Conservation (phyloP, 83 land plant species). For the Picea abies region DNA sequence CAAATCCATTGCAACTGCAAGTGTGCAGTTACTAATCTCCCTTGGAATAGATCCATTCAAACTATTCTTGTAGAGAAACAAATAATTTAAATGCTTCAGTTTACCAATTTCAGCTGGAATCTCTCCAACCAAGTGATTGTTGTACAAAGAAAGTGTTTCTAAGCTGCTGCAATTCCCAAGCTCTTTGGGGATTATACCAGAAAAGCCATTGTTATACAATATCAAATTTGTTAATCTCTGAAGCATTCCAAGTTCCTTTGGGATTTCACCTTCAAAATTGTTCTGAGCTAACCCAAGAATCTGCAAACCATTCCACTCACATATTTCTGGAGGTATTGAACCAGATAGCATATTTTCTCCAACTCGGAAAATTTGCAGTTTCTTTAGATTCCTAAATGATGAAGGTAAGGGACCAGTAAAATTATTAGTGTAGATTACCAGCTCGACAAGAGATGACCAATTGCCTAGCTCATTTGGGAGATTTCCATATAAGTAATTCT, state of each 20-base stretch:
- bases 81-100: slow-evolving; percentile 30
- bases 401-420: slow-evolving; percentile 61
- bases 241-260: slow-evolving; percentile 64
- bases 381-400: slow-evolving; percentile 56
- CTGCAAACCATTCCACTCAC: slow-evolving; percentile 50
- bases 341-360: slow-evolving; percentile 68
- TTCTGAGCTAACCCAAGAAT: slow-evolving; percentile 74
- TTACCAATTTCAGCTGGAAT: slow-evolving; percentile 63
- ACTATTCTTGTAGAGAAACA: slow-evolving; percentile 60
- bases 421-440: slow-evolving; percentile 65
- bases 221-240: slow-evolving; percentile 39
- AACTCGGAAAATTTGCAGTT: slow-evolving; percentile 46
- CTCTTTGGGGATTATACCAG: slow-evolving; percentile 63
- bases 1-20: slow-evolving; percentile 39
- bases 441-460: slow-evolving; percentile 40
- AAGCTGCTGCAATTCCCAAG: slow-evolving; percentile 59
- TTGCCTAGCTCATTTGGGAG: slow-evolving; percentile 58
- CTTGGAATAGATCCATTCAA: slow-evolving; percentile 62
- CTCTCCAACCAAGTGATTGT: slow-evolving; percentile 47
- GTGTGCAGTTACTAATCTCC: slow-evolving; percentile 50
- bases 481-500: slow-evolving; percentile 58
- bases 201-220: slow-evolving; percentile 53
- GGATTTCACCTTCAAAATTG: slow-evolving; percentile 50
- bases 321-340: slow-evolving; percentile 58
- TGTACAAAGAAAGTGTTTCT: slow-evolving; percentile 53